Conservation (phyloP, 2,329 filamentous ascomycete genomes). For the Fusarium sp. region DNA sequence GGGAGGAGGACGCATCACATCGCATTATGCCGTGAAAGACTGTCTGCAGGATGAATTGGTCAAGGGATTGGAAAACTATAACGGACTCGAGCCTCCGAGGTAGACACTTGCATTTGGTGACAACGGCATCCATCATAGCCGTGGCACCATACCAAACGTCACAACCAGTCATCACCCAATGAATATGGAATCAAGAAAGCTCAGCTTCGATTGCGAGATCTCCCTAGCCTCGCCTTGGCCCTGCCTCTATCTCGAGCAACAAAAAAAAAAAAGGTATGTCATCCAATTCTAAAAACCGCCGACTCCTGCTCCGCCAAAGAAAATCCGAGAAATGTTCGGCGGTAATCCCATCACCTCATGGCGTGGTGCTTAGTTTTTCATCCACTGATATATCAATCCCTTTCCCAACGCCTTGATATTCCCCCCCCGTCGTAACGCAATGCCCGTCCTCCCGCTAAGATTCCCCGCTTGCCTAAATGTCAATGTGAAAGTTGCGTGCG, state of each 20-base stretch:
- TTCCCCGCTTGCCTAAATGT: slow-evolving; percentile 42
- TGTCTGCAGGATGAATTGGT: not conserved
- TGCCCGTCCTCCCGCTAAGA: slow-evolving; percentile 44
- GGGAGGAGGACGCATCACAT: not conserved
- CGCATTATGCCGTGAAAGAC: not conserved
- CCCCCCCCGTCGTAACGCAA: slow-evolving; percentile 33
- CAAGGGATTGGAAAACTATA: not conserved
- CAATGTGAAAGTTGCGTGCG: slow-evolving; percentile 32
- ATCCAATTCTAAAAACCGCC: slow-evolving; percentile 40
- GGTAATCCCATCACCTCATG: slow-evolving; percentile 9
- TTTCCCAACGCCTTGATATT: slow-evolving; percentile 39
- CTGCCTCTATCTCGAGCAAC: slow-evolving; percentile 38
- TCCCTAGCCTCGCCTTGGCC: slow-evolving; percentile 23
- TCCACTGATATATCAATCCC: slow-evolving; percentile 38
- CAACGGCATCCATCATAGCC: not conserved
- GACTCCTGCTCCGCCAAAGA: slow-evolving; percentile 37
- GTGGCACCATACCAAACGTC: not conserved
- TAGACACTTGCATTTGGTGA: not conserved
- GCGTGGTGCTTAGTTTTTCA: slow-evolving; percentile 7
- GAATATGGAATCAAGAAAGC: not conserved
- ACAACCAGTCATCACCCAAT: not conserved
- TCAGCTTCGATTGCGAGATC: slow-evolving; percentile 22
- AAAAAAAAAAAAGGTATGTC: slow-evolving; percentile 16
- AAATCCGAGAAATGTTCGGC: slow-evolving; percentile 23
- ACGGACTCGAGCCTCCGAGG: not conserved